Base-by-base conservation (phyloP, 805 yeast genomes). In the Candida parachauliodes region DNA sequence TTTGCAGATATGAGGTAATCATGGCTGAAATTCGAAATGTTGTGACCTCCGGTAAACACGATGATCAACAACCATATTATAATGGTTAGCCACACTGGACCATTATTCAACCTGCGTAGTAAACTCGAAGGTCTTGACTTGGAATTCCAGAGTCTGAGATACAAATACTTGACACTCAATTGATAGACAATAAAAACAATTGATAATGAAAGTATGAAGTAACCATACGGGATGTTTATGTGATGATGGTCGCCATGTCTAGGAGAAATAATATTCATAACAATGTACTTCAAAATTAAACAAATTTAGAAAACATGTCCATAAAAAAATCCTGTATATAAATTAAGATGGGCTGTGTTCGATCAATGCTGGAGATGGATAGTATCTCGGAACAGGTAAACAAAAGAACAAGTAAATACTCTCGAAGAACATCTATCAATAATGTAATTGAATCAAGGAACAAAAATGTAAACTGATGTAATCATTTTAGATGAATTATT, bases 161-260 rank as follows among this genome's bases (percentile, higher is more conserved):
- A 36, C 8, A 41, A 21, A 23, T 36, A 44, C 18, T 38, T 40
- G n/a, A 35, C 15, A 3, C 14, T 10, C 2, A 20, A n/a, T 11
- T 26, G 31, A 11, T 10, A 49, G 0, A 55, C 18, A 0, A 76
- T 40, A 42, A 77, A 76, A 0, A 63, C 31, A 0, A 69, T 32
- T 1, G 79, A 61, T 3, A 76, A 38, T 1, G 60, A 48, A 5
- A 81, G 53, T 0, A 78, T 54, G 9, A 70, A 48, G 47, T 77
- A 76, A 0, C 91, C 93, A 50, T 76, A 83, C 34, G 72, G 71
- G 32, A 79, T 49, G 50, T 83, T 83, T 28, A 72, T 73, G 39
- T 47, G 67, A 50, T 83, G 88, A 26, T 55, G 10, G 14, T 54
- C 59, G 5, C 71, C 77, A 48, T 80, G 87, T 27, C 86, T 48